These are phyloP conservation scores for Rhodotorula taiwanensis DNA, from an alignment of 768 basidiomycete genomes.

Conservation along the genomic window DNA sequence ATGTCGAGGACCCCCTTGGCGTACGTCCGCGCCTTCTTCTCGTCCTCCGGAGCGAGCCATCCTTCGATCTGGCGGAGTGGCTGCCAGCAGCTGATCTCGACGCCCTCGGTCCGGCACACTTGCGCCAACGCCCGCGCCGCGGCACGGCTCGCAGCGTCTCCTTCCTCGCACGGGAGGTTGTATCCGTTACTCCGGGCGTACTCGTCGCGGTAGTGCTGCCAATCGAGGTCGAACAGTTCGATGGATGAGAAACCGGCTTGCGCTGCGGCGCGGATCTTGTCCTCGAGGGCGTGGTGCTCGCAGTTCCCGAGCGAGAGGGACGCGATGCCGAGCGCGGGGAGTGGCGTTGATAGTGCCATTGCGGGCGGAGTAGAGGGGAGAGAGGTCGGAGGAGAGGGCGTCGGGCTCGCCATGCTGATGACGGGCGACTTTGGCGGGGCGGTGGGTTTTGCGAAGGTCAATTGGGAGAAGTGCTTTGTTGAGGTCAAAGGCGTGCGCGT, in stretches of 20 bases:
- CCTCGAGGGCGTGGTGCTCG: conserved; percentile 41
- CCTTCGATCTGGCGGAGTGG: conserved; percentile 48
- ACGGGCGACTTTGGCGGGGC: too few species aligned
- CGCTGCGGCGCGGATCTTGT: conserved; percentile 42
- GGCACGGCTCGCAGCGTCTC: conserved; percentile 27
- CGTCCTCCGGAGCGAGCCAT: conserved; percentile 41
- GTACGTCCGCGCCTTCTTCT: conserved; percentile 40
- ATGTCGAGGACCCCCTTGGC: conserved; percentile 45
- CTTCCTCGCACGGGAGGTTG: conserved; percentile 38
- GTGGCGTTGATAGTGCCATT: too few species aligned
- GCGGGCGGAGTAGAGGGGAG: too few species aligned
- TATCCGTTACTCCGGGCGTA: conserved; percentile 40
- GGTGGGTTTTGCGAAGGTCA: too few species aligned
- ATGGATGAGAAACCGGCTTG: conserved; percentile 38
- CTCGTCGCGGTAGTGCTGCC: conserved; percentile 41
- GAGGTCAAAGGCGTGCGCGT: too few species aligned
- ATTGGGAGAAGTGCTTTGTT: too few species aligned
- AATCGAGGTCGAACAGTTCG: conserved; percentile 46
- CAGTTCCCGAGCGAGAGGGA: conserved; percentile 39
- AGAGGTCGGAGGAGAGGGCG: too few species aligned
- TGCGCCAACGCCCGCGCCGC: conserved; percentile 41
- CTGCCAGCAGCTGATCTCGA: conserved; percentile 46
- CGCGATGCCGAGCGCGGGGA: conserved; percentile 30
- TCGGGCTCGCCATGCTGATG: too few species aligned
- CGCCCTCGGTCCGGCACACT: conserved; percentile 19